These are phyloP conservation scores for Asterella californica DNA, from an alignment of 225 moss, liverwort and hornwort species.

Conservation along the genomic window DNA sequence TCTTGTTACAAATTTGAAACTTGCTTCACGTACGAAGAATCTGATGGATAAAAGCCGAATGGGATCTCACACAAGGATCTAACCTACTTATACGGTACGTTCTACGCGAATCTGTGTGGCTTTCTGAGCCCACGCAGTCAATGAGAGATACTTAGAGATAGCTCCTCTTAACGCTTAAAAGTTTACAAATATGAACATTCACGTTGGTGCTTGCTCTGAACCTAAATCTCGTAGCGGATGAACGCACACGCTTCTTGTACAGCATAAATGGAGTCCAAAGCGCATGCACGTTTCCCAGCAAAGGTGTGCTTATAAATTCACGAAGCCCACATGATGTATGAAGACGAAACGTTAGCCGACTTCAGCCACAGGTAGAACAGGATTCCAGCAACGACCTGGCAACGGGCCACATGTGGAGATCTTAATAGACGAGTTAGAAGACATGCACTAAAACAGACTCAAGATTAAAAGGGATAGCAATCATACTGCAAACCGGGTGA, in stretches of 20 bases:
- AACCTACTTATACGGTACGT: background rate
- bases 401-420: constrained; percentile 29
- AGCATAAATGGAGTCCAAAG: background rate
- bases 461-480: background rate
- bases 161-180: too few species aligned
- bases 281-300: background rate
- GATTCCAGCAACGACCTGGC: constrained; percentile 77
- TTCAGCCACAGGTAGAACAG: constrained; percentile 76
- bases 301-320: constrained; percentile 33
- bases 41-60: background rate
- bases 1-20: background rate
- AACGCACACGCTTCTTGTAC: background rate
- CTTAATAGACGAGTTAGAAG: background rate
- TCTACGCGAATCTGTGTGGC: background rate
- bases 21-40: background rate
- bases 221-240: background rate
- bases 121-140: too few species aligned
- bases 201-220: background rate
- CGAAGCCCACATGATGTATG: constrained; percentile 79
- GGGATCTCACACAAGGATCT: background rate
- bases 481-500: background rate
- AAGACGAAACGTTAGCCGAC: constrained; percentile 54
- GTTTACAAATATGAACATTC: too few species aligned
- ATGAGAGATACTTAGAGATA: too few species aligned
- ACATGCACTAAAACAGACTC: background rate